These are phyloP conservation scores for Rhizopus arrhizus DNA, from an alignment of 371 early-diverging fungal genomes.

Conservation along the genomic window DNA sequence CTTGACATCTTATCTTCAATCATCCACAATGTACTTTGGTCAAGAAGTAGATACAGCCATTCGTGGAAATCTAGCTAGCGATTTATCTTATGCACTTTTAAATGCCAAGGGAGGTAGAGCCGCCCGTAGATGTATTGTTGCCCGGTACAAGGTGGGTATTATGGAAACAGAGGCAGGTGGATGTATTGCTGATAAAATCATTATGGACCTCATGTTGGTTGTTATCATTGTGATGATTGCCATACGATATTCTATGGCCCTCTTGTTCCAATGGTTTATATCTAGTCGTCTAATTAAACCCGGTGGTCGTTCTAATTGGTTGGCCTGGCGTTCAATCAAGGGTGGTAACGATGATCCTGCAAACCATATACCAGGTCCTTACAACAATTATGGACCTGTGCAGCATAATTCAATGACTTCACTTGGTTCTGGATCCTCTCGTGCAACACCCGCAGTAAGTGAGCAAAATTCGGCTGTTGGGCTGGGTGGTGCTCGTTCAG, in stretches of 20 bases:
- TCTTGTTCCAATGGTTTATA: slow-evolving; percentile 64
- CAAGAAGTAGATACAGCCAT: slow-evolving; percentile 34
- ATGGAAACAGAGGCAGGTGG: slow-evolving; percentile 46
- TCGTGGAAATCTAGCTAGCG: slow-evolving; percentile 36
- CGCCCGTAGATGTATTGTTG: slow-evolving; percentile 43
- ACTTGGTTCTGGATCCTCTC: slow-evolving; percentile 32
- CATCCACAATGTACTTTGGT: slow-evolving; percentile 18
- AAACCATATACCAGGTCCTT: slow-evolving; percentile 50
- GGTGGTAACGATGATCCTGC: slow-evolving; percentile 56
- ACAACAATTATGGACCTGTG: slow-evolving; percentile 47
- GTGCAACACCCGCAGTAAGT: slow-evolving; percentile 33
- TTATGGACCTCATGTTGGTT: slow-evolving; percentile 45
- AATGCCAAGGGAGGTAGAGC: slow-evolving; percentile 38
- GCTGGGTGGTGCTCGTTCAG: slow-evolving; percentile 25
- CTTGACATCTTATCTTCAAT: slow-evolving; percentile 30
- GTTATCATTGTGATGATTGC: slow-evolving; percentile 49
- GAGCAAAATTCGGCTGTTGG: slow-evolving; percentile 28
- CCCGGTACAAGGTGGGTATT: slow-evolving; percentile 46
- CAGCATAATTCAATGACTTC: slow-evolving; percentile 24
- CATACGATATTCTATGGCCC: slow-evolving; percentile 60
- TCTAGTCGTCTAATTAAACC: slow-evolving; percentile 45
- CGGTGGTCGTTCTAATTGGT: slow-evolving; percentile 51
- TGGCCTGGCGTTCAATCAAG: slow-evolving; percentile 54
- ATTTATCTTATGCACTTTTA: slow-evolving; percentile 48
- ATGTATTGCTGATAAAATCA: slow-evolving; percentile 63